phyloP scores from a whole-genome alignment of 495 filamentous ascomycete species.

The Alectoria sarmentosa region DNA sequence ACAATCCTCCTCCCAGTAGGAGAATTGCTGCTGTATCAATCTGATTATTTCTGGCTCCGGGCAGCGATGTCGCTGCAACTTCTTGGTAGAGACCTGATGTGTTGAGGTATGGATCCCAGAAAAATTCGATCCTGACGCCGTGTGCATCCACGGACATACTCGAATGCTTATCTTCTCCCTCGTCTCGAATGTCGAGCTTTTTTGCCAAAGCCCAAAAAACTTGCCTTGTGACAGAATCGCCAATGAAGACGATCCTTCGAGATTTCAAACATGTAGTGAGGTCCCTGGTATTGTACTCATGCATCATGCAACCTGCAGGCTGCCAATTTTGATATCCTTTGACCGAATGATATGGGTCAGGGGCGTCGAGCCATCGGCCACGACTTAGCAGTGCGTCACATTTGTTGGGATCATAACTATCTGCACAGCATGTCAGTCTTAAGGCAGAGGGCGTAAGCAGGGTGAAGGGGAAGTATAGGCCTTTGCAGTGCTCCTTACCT shows the following conservation, averaged over 20 bases:
- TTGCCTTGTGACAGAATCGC: slow-evolving; percentile 52
- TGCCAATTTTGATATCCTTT: slow-evolving; percentile 44
- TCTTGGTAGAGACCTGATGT: slow-evolving; percentile 38
- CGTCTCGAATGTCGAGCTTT: slow-evolving; percentile 39
- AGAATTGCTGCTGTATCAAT: slow-evolving; percentile 21
- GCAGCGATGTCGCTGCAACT: slow-evolving; percentile 31
- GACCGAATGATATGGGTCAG: background rate
- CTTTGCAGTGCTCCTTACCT: slow-evolving; percentile 13
- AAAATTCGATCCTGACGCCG: slow-evolving; percentile 43
- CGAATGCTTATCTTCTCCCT: slow-evolving; percentile 36
- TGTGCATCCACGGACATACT: slow-evolving; percentile 31
- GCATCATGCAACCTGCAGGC: slow-evolving; percentile 51
- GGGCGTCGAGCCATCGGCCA: slow-evolving; percentile 47
- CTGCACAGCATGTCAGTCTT: slow-evolving; percentile 24
- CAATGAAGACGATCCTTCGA: slow-evolving; percentile 48
- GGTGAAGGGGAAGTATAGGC: background rate
- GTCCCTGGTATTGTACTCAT: slow-evolving; percentile 43
- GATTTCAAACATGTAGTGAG: slow-evolving; percentile 39
- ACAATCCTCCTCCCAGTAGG: slow-evolving; percentile 41
- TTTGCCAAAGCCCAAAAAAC: slow-evolving; percentile 51
- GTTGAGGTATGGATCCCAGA: slow-evolving; percentile 60
- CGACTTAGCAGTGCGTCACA: slow-evolving; percentile 46
- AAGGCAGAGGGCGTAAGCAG: background rate
- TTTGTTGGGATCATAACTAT: slow-evolving; percentile 46
- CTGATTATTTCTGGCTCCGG: slow-evolving; percentile 5